A percentile compares a stretch with the other conserved stretches of the same genome.
phyloP scores from a whole-genome alignment of 1,139 yeast genomes.

The Hyphopichia fennica region DNA sequence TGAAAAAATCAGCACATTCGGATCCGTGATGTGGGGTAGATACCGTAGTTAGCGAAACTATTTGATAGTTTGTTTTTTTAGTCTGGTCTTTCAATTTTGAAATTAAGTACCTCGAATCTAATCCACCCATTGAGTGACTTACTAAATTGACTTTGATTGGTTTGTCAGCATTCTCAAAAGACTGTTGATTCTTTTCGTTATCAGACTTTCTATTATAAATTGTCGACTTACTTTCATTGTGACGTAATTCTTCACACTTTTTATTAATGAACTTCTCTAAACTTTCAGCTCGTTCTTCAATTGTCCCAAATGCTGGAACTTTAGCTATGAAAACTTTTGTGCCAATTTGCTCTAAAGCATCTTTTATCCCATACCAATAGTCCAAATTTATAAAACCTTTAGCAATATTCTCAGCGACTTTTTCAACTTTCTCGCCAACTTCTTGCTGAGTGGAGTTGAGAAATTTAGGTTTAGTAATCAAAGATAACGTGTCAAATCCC shows the following conservation, averaged over 20 bases:
- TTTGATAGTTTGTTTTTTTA: conserved; percentile 43
- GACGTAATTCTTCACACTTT: conserved; percentile 35
- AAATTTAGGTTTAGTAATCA: conserved; percentile 37
- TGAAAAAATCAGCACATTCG: conserved; percentile 73
- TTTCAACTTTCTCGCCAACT: conserved; percentile 14
- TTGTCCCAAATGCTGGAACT: conserved; percentile 82
- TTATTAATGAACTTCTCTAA: conserved; percentile 54
- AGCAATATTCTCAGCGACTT: conserved; percentile 10
- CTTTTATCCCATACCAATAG: conserved; percentile 81
- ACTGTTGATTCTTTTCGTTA: conserved; percentile 5
- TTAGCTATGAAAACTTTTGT: conserved; percentile 69
- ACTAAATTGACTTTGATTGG: conserved; percentile 63
- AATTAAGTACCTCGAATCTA: conserved; percentile 78
- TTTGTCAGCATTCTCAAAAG: conserved; percentile 17
- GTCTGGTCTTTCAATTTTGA: conserved; percentile 43
- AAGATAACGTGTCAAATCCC: conserved; percentile 67
- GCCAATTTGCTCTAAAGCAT: conserved; percentile 60
- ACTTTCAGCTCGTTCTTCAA: conserved; percentile 64
- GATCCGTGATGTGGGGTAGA: conserved; percentile 91
- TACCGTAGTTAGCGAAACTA: conserved; percentile 75
- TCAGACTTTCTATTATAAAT: conserved; percentile 23
- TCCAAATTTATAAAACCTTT: conserved; percentile 50
- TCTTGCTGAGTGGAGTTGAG: conserved; percentile 1
- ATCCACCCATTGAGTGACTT: conserved; percentile 96
- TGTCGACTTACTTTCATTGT: conserved; percentile 24